Evolutionary conservation across 2,329 filamentous ascomycete genomes (phyloP), one percentile per base, ranked within the genome.

Genomic region (Ciborinia camelliae): DNA sequence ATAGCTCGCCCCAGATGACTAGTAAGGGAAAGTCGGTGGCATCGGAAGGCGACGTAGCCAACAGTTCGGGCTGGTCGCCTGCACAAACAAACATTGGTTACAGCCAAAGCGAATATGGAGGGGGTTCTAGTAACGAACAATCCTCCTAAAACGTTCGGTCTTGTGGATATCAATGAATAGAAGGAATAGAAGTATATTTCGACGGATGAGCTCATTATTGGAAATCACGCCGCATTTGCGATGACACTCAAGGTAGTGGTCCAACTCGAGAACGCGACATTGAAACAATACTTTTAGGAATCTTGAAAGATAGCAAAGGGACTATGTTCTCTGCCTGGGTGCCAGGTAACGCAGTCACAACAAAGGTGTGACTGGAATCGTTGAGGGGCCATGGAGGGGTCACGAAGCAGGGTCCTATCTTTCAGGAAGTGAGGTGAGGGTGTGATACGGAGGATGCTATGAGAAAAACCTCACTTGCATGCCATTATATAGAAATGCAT

Each of bases 31-130:
- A 66, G 20, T 43, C 37, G 12, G 18, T 41, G 30, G 23, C 57
- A 30, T 35, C 14, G 18, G 43, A 66, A 4, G 41, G 68, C 32
- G 55, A 68, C 15, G 64, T 70, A 30, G 69, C 65, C 20, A 39
- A 55, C 10, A 63, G 30, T 14, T 62, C 68, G 20, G 66, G 64
- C 9, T 53, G 64, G 64, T 57, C 60, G 32, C 41, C 64, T 35
- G 30, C 52, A 50, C 54, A 60, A 26, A 37, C 47, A 30, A 47
- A 26, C 28, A 61, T 45, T n/a, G 30, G 18, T 37, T 61, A 52
- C 41, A 50, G 39, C 12, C 48, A 60, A 52, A 51, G 41, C n/a
- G 51, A 55, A 41, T 48, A 61, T 45, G 63, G 41, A 51, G 65
- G 55, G 45, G 51, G 30, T 10, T 39, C 12, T 62, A 59, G 43